A percentile compares a stretch with the other conserved stretches of the same genome.
phyloP scores from a whole-genome alignment of 2,329 filamentous ascomycete genomes.

The Didymella sp. region DNA sequence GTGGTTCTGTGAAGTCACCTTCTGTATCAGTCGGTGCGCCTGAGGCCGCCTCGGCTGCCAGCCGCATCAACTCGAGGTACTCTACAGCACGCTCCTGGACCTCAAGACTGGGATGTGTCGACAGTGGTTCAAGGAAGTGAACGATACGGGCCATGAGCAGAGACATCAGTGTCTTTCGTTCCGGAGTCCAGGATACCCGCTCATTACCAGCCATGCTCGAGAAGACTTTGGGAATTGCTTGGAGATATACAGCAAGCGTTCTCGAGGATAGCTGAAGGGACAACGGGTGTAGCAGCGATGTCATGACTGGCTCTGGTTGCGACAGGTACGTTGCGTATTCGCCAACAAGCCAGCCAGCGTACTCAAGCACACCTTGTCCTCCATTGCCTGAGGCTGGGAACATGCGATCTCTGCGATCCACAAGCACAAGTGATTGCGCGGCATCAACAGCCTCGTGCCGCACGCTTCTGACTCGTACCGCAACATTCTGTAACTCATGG shows the following conservation, averaged over 20 bases:
- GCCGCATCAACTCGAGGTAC: slow-evolving; percentile 85
- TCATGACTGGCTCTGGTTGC: slow-evolving; percentile 74
- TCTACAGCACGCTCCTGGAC: slow-evolving; percentile 95
- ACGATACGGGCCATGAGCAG: slow-evolving; percentile 83
- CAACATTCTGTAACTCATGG: slow-evolving; percentile 84
- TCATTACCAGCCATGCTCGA: slow-evolving; percentile 72
- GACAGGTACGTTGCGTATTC: slow-evolving; percentile 81
- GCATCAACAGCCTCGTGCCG: slow-evolving; percentile 81
- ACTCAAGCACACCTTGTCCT: slow-evolving; percentile 71
- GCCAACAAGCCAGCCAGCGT: slow-evolving; percentile 84
- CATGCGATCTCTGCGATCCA: slow-evolving; percentile 65
- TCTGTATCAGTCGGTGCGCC: slow-evolving; percentile 62
- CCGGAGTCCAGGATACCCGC: slow-evolving; percentile 71
- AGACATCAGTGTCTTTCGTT: slow-evolving; percentile 75
- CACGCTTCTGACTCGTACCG: slow-evolving; percentile 88
- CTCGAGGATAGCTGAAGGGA: slow-evolving; percentile 66
- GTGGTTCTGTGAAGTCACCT: slow-evolving; percentile 76
- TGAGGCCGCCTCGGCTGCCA: slow-evolving; percentile 81
- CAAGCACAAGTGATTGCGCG: slow-evolving; percentile 75
- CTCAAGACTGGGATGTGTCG: slow-evolving; percentile 84
- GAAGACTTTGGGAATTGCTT: slow-evolving; percentile 87
- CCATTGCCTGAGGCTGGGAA: slow-evolving; percentile 60
- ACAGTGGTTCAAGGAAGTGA: slow-evolving; percentile 79
- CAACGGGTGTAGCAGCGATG: slow-evolving; percentile 73
- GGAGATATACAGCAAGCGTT: slow-evolving; percentile 79